These are phyloP conservation scores for Trichosanthes truncata DNA, from an alignment of 306 rosid species.

Conservation along the genomic window DNA sequence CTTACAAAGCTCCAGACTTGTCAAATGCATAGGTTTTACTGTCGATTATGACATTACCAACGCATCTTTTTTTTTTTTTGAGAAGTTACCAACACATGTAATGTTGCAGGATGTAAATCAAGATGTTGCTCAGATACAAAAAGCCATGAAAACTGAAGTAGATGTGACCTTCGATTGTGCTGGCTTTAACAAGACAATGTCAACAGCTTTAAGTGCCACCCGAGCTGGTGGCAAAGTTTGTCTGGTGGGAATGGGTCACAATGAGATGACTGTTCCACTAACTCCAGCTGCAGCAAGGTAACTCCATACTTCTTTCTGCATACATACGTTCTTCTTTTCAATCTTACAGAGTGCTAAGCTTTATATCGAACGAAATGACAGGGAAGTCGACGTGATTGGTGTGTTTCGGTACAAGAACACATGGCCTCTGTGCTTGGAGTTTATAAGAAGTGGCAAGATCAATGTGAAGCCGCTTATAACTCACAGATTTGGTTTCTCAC, in stretches of 20 bases:
- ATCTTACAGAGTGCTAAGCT: background rate
- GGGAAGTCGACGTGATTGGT: slow-evolving; percentile 89
- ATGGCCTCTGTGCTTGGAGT: slow-evolving; percentile 87
- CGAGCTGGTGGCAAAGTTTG: slow-evolving; percentile 79
- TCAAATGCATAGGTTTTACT: background rate
- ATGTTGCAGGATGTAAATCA: slow-evolving; percentile 47
- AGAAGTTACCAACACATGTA: background rate
- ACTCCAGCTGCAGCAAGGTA: slow-evolving; percentile 76
- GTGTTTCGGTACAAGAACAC: slow-evolving; percentile 83
- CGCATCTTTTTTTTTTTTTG: too few species aligned
- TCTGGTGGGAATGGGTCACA: slow-evolving; percentile 78
- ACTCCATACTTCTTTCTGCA: background rate
- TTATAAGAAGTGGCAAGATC: slow-evolving; percentile 72
- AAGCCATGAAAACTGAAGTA: slow-evolving; percentile 44
- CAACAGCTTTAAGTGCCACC: slow-evolving; percentile 70
- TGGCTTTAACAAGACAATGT: slow-evolving; percentile 81
- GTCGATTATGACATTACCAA: background rate
- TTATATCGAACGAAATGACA: slow-evolving; percentile 5
- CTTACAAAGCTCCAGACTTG: background rate
- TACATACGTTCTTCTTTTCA: background rate
- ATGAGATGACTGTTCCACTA: slow-evolving; percentile 75
- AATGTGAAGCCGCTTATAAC: slow-evolving; percentile 81
- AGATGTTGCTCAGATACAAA: slow-evolving; percentile 47
- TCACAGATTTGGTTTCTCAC: slow-evolving; percentile 81
- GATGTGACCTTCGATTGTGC: slow-evolving; percentile 80